Conservation (phyloP, 176 grass and related monocot genomes). For the Juncus inflexus region DNA sequence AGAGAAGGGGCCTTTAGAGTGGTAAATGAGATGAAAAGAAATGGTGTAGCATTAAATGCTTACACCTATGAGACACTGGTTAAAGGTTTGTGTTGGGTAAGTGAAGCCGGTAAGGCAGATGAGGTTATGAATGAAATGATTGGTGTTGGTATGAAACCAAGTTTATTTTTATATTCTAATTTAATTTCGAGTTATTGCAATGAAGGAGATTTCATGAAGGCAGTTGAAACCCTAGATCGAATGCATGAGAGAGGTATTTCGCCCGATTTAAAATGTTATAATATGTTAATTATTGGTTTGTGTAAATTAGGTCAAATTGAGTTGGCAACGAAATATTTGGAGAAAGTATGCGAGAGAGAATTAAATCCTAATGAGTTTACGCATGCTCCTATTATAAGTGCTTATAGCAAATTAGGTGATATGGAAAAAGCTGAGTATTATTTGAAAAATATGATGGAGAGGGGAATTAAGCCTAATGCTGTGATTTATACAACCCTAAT, state of each 20-base stretch:
- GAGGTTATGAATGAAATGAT: constrained; percentile 58
- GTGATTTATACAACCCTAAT: constrained; percentile 53
- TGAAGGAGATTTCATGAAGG: constrained; percentile 50
- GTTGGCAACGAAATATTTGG: constrained; percentile 46
- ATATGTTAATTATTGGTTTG: constrained; percentile 63
- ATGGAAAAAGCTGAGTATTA: constrained; percentile 57
- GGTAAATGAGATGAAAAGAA: constrained; percentile 51
- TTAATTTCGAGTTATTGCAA: constrained; percentile 57
- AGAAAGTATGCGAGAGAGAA: constrained; percentile 48
- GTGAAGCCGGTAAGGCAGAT: constrained; percentile 36
- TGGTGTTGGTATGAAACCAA: constrained; percentile 45
- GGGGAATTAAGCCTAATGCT: constrained; percentile 48
- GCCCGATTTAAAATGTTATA: constrained; percentile 70
- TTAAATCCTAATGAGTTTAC: constrained; percentile 60
- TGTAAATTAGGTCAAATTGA: constrained; percentile 56
- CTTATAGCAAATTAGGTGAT: constrained; percentile 47
- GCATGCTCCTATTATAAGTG: constrained; percentile 54
- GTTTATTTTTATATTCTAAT: constrained; percentile 54
- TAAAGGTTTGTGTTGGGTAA: constrained; percentile 53
- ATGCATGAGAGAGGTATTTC: constrained; percentile 43
- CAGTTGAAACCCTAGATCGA: constrained; percentile 44
- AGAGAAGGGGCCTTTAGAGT: constrained; percentile 35
- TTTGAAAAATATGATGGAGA: constrained; percentile 40
- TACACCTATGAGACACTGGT: constrained; percentile 54
- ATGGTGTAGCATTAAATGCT: constrained; percentile 37